Evolutionary conservation across 2,329 filamentous ascomycete species (phyloP).

Genomic region (Cytospora chrysosperma): DNA sequence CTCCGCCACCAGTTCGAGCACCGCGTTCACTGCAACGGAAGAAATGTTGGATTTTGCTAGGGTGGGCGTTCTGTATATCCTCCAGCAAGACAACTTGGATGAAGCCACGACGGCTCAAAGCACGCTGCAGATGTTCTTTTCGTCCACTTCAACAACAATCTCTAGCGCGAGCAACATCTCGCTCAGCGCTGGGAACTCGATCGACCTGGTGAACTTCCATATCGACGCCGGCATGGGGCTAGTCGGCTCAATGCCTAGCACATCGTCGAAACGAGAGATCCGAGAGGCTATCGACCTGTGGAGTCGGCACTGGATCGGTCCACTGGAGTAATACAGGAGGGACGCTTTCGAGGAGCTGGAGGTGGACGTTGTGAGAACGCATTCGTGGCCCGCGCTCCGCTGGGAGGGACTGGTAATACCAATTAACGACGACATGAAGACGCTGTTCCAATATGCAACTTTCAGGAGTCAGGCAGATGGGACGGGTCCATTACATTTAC

Average conservation of each 20-base stretch:
- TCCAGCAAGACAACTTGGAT: constrained; percentile 53
- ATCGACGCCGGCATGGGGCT: constrained; percentile 39
- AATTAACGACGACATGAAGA: constrained; percentile 3
- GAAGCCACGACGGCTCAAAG: constrained; percentile 55
- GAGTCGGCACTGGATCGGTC: background rate
- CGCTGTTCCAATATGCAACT: constrained; percentile 5
- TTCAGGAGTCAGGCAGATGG: constrained; percentile 7
- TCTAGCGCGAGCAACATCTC: constrained; percentile 39
- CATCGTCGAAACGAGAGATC: constrained; percentile 14
- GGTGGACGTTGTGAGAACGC: background rate
- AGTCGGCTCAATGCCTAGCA: constrained; percentile 24
- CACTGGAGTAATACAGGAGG: background rate
- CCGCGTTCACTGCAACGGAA: constrained; percentile 51
- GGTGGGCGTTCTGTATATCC: constrained; percentile 59
- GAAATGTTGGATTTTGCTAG: constrained; percentile 63
- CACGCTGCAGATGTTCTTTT: constrained; percentile 56
- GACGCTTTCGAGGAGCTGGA: background rate
- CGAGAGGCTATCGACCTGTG: background rate
- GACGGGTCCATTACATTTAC: background rate
- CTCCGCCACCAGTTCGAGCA: constrained; percentile 30
- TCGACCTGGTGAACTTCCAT: constrained; percentile 50
- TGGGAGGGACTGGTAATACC: background rate
- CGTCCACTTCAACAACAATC: constrained; percentile 34
- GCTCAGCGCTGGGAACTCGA: constrained; percentile 40
- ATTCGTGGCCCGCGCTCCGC: background rate